Evolutionary conservation across 495 filamentous ascomycete species (phyloP).

Genomic region (Xylona heveae): DNA sequence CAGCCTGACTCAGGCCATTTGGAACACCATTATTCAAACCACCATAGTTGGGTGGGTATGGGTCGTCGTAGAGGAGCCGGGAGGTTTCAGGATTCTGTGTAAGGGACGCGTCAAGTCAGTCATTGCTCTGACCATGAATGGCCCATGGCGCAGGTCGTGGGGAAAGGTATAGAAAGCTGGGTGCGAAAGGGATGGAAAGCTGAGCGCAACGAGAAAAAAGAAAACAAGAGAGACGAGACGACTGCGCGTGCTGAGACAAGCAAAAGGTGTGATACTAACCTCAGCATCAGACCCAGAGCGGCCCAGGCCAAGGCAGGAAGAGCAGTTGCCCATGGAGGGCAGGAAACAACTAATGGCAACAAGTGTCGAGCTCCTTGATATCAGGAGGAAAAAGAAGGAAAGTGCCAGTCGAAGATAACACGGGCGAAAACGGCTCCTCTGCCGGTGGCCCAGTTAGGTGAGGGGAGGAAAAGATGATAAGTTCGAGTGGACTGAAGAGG

Average conservation of each 20-base stretch:
- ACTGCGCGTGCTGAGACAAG: no score
- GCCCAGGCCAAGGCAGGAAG: constrained; percentile 1
- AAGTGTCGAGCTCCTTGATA: no score
- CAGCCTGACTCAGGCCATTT: neutral
- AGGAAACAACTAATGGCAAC: no score
- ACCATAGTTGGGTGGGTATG: constrained; percentile 1
- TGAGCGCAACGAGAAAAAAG: neutral
- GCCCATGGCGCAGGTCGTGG: neutral
- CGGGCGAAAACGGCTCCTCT: neutral
- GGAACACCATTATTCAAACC: neutral
- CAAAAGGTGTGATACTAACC: no score
- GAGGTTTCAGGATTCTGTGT: constrained; percentile 2
- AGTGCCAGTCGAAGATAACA: neutral
- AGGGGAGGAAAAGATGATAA: no score
- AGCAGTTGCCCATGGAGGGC: constrained; percentile 3
- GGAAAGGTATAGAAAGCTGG: neutral
- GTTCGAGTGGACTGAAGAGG: neutral
- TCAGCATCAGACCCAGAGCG: neutral
- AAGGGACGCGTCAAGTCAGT: neutral
- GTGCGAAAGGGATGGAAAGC: neutral
- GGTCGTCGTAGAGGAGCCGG: constrained; percentile 4
- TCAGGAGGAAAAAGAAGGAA: neutral
- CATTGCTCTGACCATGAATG: neutral
- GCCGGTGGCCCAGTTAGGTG: no score
- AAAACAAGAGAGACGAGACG: neutral